These are phyloP conservation scores for Linum usitatissimum DNA, from an alignment of 345 rosid species.

Conservation along the genomic window DNA sequence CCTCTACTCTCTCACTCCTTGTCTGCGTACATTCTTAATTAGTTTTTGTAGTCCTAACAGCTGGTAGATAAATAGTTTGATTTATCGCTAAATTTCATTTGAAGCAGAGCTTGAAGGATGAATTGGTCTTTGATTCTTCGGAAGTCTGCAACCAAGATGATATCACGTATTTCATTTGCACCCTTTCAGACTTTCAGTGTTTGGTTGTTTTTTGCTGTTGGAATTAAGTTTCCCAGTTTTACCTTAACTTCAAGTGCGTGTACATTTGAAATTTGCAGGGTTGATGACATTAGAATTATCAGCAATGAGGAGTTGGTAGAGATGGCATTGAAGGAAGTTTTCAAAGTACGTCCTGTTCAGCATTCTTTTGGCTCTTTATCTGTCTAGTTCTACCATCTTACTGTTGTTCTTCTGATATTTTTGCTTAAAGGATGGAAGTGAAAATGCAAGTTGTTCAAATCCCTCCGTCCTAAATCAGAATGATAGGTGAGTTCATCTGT, in stretches of 20 bases:
- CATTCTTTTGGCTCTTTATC: neutral
- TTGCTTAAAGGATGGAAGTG: neutral
- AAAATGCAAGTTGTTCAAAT: neutral
- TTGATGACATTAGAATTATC: conserved; percentile 45
- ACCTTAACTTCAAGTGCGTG: too few relatives aligned
- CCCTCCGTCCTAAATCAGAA: neutral
- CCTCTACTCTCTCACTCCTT: neutral
- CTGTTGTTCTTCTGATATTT: neutral
- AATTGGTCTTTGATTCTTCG: conserved; percentile 21
- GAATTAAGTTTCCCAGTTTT: neutral
- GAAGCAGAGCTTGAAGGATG: conserved; percentile 28
- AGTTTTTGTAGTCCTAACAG: too few relatives aligned
- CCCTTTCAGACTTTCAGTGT: neutral
- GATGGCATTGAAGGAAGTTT: conserved; percentile 45
- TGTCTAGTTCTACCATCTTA: neutral
- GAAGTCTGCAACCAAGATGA: conserved; percentile 17
- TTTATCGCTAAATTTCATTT: neutral
- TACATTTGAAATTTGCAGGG: conserved; percentile 17
- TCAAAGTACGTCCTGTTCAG: conserved; percentile 19
- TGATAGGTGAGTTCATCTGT: neutral
- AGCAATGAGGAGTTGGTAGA: conserved; percentile 44
- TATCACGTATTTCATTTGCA: conserved; percentile 26
- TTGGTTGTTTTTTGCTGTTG: neutral
- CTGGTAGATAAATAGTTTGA: neutral
- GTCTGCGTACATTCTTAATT: neutral